Evolutionary conservation across 257 asterid species (phyloP), one percentile per base, ranked within the genome.

Genomic region (Salvia miltiorrhiza): DNA sequence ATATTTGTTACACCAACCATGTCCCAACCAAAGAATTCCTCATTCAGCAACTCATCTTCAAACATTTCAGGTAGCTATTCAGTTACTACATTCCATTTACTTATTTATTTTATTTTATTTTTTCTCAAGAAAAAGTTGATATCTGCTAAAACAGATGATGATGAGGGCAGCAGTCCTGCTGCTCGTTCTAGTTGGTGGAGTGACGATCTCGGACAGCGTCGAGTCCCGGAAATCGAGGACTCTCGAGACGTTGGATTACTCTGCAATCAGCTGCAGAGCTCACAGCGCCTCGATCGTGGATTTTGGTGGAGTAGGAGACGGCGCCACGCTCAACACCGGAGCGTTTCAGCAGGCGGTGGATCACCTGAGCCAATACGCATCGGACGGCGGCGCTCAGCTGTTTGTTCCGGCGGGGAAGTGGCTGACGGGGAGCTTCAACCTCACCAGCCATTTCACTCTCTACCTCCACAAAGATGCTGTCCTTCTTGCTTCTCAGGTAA

Each of bases 391-490:
- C 8, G 90, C 93, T 44, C 95, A 79, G 73, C 84, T 91, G 3
- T 41, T 77, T n/a, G 88, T 91, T 63, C 96, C 96, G 3, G 77
- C 95, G 1, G 97, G 97, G 0, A 83, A 82, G 35, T 91, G 97
- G 97, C 68, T 91, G 26, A 91, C 97, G 0, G 95, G 93, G n/a
- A 77, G 75, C 74, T 91, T 91, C 78, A 91, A 87, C 62, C 93
- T 90, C 78, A 88, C 97, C 47, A 87, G 95, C 69, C 90, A 88
- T 74, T 91, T 91, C 86, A 88, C 96, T 67, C 91, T 90, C 5
- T 91, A 64, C 33, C 88, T 91, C 56, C 86, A 88, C 12, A 78
- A 72, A 56, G 96, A 85, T 77, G 96, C 96, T 21, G 80, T 84
- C 60, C 93, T 91, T 65, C 82, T 91, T 28, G 97, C 95, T 53